A percentile compares a stretch with the other conserved stretches of the same genome.
Conservation (phyloP, 1,284 basidiomycete species). For the Pseudozyma pruni region DNA sequence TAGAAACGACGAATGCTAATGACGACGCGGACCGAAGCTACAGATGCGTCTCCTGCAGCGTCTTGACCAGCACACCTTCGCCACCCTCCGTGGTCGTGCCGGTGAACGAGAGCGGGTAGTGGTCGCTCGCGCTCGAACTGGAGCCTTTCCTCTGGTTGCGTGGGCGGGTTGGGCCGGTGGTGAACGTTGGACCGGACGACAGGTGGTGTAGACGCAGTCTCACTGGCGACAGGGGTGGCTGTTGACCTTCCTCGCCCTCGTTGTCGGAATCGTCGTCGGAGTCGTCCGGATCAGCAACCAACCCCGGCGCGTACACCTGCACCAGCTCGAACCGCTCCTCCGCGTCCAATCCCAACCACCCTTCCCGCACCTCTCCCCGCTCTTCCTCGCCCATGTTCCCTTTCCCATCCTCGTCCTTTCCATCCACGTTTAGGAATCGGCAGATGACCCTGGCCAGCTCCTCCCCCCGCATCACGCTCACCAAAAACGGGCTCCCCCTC, state of each 20-base stretch:
- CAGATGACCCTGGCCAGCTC: conserved; percentile 2
- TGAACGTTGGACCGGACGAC: background rate
- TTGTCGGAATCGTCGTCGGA: conserved; percentile 6
- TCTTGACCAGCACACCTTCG: background rate
- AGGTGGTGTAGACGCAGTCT: background rate
- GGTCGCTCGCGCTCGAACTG: background rate
- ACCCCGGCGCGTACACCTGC: conserved; percentile 17
- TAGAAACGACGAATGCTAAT: no score
- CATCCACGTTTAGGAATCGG: conserved; percentile 1
- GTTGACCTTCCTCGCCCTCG: background rate
- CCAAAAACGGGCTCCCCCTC: conserved; percentile 5
- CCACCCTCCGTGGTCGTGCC: background rate
- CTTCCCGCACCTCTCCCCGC: background rate
- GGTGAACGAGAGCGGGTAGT: background rate
- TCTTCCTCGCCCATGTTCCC: background rate
- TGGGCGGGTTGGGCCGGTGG: background rate
- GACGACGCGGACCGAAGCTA: no score
- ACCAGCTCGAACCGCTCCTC: conserved; percentile 27
- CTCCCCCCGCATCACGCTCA: conserved; percentile 14
- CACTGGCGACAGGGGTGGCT: background rate
- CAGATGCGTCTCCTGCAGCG: conserved; percentile 12
- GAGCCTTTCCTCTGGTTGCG: background rate
- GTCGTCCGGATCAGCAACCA: conserved; percentile 6
- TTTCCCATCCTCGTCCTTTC: no score
- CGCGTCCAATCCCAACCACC: background rate